Percentiles rank a stretch among this genome's conserved stretches.
Conservation (phyloP, 1,139 yeast genomes). For the Nematodospora anomalae region DNA sequence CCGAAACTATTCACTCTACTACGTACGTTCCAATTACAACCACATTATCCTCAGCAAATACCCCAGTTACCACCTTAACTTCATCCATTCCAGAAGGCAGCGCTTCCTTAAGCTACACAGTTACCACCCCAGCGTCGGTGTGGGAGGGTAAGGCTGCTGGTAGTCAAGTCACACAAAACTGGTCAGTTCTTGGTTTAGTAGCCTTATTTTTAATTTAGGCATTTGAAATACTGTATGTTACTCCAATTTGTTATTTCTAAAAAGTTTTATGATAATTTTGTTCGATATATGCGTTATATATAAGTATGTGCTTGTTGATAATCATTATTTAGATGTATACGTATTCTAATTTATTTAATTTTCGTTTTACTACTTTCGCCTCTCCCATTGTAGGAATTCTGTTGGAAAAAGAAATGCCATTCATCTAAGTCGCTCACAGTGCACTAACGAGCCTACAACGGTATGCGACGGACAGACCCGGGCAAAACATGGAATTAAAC, state of each 20-base stretch:
- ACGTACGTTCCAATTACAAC: background rate
- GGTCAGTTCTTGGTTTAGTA: background rate
- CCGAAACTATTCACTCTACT: background rate
- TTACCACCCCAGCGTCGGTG: background rate
- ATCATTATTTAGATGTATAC: no score
- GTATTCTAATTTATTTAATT: no score
- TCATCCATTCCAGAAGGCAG: background rate
- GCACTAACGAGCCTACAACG: no score
- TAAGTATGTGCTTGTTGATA: no score
- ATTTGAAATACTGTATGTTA: background rate
- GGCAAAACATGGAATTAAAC: no score
- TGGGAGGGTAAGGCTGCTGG: conserved; percentile 2
- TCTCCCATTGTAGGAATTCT: no score
- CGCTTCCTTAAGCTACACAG: background rate
- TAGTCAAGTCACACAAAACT: background rate
- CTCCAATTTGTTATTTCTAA: background rate
- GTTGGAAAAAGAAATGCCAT: no score
- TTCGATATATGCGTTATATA: no score
- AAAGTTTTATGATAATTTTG: no score
- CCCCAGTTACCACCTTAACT: background rate
- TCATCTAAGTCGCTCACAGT: no score
- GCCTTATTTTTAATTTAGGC: background rate
- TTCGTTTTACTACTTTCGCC: no score
- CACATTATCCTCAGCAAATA: background rate
- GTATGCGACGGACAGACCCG: no score